Evolutionary conservation across 2,329 filamentous ascomycete species (phyloP), one percentile per base, ranked within the genome.

Genomic region (Botryotinia globosa): DNA sequence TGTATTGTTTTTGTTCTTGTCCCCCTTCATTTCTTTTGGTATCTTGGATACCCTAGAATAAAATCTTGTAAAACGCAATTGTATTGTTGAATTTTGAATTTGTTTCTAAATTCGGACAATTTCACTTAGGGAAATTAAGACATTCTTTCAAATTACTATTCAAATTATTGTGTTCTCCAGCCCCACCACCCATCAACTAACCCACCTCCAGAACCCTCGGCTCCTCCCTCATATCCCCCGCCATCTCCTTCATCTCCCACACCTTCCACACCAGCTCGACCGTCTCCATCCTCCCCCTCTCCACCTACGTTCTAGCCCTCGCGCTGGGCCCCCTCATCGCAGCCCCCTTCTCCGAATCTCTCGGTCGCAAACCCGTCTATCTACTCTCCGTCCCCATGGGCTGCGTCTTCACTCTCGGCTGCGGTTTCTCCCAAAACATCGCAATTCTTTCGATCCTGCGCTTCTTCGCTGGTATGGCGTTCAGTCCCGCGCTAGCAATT

Each of bases 321-420:
- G 88, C 86, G 1, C 85, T 88, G 37, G 90, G 89, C 0, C 89
- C 89, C 0, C 80, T 91, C 62, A 59, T 91, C 8, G 85, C 88
- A 70, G 88, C 87, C 0, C 90, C 90, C 0, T 71, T 91, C 10
- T 88, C 85, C 7, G 89, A 92, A 78, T 81, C 88, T 2, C 89
- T 87, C 75, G 89, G 89, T 25, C 77, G 86, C 0, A 75, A 81
- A 63, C 72, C 76, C 0, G 78, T 87, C 12, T 78, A 86, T 10
- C 82, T 86, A 45, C 64, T 77, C 0, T 83, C 83, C 0, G 86
- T 84, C 59, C 67, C 85, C 0, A 83, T 87, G 78, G 89, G 87
- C 72, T 81, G 85, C 0, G 78, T 92, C 34, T 86, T 92, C 75
- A 85, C 86, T 29, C 84, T 92, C 73, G 90, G 88, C 0, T 90